Evolutionary conservation across 2,329 filamentous ascomycete species (phyloP).

Genomic region (Phialophora tarda): DNA sequence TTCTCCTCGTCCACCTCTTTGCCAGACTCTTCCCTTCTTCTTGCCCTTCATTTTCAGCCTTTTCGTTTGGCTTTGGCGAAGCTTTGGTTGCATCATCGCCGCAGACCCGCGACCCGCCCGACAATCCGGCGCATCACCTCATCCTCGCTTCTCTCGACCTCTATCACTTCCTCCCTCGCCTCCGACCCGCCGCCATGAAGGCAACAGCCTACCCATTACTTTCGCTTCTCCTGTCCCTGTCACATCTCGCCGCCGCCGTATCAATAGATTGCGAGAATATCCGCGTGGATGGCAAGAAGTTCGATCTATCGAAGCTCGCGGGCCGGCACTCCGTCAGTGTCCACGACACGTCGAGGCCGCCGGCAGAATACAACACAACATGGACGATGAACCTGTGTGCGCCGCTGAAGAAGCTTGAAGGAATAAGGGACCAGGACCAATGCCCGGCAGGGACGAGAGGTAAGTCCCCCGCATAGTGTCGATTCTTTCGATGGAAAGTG

Average conservation of each 20-base stretch:
- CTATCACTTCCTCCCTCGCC: slow-evolving; percentile 5
- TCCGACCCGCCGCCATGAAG: slow-evolving; percentile 26
- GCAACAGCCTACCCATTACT: slow-evolving; percentile 19
- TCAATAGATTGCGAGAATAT: slow-evolving; percentile 49
- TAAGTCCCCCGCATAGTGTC: slow-evolving; percentile 46
- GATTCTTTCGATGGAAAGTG: slow-evolving; percentile 16
- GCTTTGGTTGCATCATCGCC: background rate
- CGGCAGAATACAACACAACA: slow-evolving; percentile 68
- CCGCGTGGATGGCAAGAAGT: slow-evolving; percentile 46
- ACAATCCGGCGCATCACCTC: background rate
- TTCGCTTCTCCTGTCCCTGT: slow-evolving; percentile 23
- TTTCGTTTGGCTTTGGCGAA: background rate
- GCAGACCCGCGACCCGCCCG: background rate
- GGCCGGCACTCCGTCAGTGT: slow-evolving; percentile 45
- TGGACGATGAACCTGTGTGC: slow-evolving; percentile 81
- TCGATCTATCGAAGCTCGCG: slow-evolving; percentile 47
- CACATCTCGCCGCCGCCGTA: slow-evolving; percentile 26
- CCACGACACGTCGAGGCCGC: slow-evolving; percentile 36
- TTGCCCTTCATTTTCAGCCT: slow-evolving; percentile 8
- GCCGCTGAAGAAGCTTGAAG: slow-evolving; percentile 66
- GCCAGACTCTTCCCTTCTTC: slow-evolving; percentile 1
- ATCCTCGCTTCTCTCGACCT: slow-evolving; percentile 1
- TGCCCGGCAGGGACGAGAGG: slow-evolving; percentile 74
- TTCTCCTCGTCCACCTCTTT: background rate
- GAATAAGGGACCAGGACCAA: slow-evolving; percentile 60